Base-by-base conservation (phyloP, 2,329 filamentous ascomycete species). In the Blastomyces emzantsi region DNA sequence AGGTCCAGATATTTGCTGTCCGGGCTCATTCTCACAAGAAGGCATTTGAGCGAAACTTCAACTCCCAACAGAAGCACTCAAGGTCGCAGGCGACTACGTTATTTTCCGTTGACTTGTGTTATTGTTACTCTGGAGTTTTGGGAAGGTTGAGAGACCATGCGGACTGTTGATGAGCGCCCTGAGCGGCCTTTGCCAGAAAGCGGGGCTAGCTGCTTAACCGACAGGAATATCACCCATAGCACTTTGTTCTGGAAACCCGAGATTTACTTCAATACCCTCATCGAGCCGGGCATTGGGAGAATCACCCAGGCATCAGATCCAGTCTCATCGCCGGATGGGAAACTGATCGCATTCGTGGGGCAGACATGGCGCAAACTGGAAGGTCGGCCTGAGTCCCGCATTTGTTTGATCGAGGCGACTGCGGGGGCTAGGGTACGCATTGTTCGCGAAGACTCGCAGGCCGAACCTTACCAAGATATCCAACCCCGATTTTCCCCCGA, bases 361-460 rank as follows among this genome's bases (percentile, higher is more conserved):
- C 30, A 56, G 13, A 56, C 30, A 56, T 56, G 54, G 54, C 54
- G 54, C 30, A 56, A 56, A 56, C 30, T 56, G 30, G 17, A 56
- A 33, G 54, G 54, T 22, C 30, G 17, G 54, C 30, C 54, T 8
- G 54, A 56, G 54, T 36, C 54, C 17, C 25, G 54, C 30, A 56
- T 56, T 39, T 56, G 25, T n/a, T 36, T 56, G 30, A 33, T 56
- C 2, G 54, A 56, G 8, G n/a, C n/a, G 54, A 17, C 19, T n/a
- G 13, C 4, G 15, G 30, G 22, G n/a, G 30, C 30, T 19, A 39
- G 8, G 19, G 7, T 51, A 22, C 47, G 47, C 47, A 51, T 51
- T 13, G 22, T 51, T 15, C 9, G 47, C 47, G 47, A 51, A 25
- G 47, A 11, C 47, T 51, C 22, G 22, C 47, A 51, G 47, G 2